Base-by-base conservation (phyloP, 163 green algal genomes). In the Volvox carteri region DNA sequence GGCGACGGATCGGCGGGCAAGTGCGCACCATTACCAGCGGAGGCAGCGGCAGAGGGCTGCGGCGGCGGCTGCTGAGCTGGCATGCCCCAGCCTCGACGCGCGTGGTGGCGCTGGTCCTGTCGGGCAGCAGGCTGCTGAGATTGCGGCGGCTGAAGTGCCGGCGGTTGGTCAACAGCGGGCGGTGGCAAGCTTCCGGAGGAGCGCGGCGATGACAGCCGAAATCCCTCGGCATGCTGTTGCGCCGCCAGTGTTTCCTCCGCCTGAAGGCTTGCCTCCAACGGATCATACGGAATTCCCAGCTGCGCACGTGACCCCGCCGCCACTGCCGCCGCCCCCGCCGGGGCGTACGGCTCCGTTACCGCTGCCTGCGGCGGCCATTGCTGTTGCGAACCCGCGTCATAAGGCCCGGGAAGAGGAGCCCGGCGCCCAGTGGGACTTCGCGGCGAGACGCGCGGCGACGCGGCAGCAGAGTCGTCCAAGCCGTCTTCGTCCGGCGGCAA, bases 311-410 rank as follows among this genome's bases (percentile, higher is more conserved):
- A 39, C 48, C 35, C 35, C 37, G 78, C 11, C 5, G 42, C 60
- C 28, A n/a, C 33, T 7, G 5, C 19, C 21, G 39, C 39, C 56
- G 44, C 16, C n/a, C 7, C 30, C 41, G 58, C 54, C 33, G 60
- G 4, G 44, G 35, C 35, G 33, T 21, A 35, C 39, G 52, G 18
- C 25, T 30, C 30, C 16, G 52, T 23, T 12, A 28, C 37, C 54
- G 46, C 35, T 58, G 62, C n/a, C n/a, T n/a, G 8, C 25, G 42
- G 41, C 56, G 44, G 85, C 54, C 73, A 78, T 35, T 86, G 56
- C 44, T 90, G 85, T 60, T 85, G 85, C 11, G 73, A 86, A 7
- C 74, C 74, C 21, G 42, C 23, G 60, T 86, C 85, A 19, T 90
- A 85, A 6, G 73, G 73, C 5, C 85, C 85, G 4, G 75, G 76